Evolutionary conservation across 2,329 filamentous ascomycete genomes (phyloP).

Genomic region (Trichoderma sp.): DNA sequence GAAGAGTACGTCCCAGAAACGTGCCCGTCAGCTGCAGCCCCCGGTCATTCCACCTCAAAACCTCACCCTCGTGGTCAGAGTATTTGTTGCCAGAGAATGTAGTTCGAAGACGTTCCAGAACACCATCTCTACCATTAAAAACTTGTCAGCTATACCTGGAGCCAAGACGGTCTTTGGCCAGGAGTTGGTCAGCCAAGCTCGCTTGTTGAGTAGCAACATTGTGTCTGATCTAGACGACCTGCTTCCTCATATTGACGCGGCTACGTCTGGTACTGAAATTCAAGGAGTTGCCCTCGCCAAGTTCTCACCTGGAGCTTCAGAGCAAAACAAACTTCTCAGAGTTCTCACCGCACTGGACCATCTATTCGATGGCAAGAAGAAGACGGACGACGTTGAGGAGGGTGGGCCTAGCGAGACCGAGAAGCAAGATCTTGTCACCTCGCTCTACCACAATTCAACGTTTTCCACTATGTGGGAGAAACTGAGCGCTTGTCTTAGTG

Average conservation of each 20-base stretch:
- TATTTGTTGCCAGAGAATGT: slow-evolving; percentile 92
- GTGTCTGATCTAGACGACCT: slow-evolving; percentile 81
- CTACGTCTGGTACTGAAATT: slow-evolving; percentile 86
- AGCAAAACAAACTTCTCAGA: slow-evolving; percentile 91
- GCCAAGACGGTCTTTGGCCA: slow-evolving; percentile 90
- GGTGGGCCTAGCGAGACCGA: slow-evolving; percentile 55
- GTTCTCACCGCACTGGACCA: slow-evolving; percentile 94
- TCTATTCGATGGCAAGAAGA: slow-evolving; percentile 81
- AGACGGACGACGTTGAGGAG: slow-evolving; percentile 47
- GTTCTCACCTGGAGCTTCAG: slow-evolving; percentile 92
- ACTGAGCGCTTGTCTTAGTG: slow-evolving; percentile 80
- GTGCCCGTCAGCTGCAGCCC: slow-evolving; percentile 64
- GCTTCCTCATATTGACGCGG: slow-evolving; percentile 79
- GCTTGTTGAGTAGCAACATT: slow-evolving; percentile 79
- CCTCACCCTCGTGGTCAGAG: slow-evolving; percentile 89
- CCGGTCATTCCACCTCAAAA: slow-evolving; percentile 87
- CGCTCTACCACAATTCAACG: slow-evolving; percentile 84
- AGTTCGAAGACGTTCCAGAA: slow-evolving; percentile 98
- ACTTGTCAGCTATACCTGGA: slow-evolving; percentile 86
- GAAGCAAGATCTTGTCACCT: slow-evolving; percentile 81
- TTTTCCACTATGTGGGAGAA: slow-evolving; percentile 92
- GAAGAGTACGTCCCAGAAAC: slow-evolving; percentile 44
- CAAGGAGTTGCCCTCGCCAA: slow-evolving; percentile 91
- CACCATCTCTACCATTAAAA: slow-evolving; percentile 97
- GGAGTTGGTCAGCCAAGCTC: slow-evolving; percentile 85